Base-by-base conservation (phyloP, 1,284 basidiomycete species). In the Tylopilus microsporus region DNA sequence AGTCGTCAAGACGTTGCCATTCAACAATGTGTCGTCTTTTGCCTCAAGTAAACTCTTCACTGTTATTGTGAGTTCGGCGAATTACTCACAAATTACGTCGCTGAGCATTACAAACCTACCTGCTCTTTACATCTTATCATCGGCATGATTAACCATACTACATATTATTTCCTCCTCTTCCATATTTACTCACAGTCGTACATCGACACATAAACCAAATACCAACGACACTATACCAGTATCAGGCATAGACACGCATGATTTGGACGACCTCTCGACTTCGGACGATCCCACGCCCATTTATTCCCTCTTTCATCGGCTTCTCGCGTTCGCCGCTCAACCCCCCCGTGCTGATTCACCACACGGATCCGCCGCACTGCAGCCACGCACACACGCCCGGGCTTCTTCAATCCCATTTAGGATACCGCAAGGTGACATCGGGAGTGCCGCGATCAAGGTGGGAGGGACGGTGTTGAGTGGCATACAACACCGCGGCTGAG, bases 391-490 rank as follows among this genome's bases (percentile, higher is more conserved):
- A 16, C 67, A 68, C 48, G 13, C 49, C 42, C 63, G 60, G 36
- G 47, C 61, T 56, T 63, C 70, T 16, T 68, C 71, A 1, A 59
- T 47, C n/a, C 62, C 62, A 2, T 72, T 73, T 49, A 71, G 70
- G 37, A 64, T 74, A 19, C 64, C 74, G 3, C 77, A 78, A 56
- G 73, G 77, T 1, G 83, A 85, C 49, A 66, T 86, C 2, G 79
- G 83, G 25, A 77, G 70, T 60, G 78, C 81, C 5, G 85, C 84
- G 7, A 65, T 81, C 55, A 84, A 79, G 64, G 77, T 85, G 4
- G 84, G 85, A 46, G 84, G 82, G 36, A 81, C 76, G 25, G 78
- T 87, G 12, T 69, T 87, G 54, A 83, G 78, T 63, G 83, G 87
- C 39, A 81, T 78, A 79, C 49, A 77, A 79, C 45, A 83, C 82